Percentiles rank a stretch among this genome's conserved stretches.
These are phyloP conservation scores for Fraxinus floribunda DNA, from an alignment of 305 asterid genomes.

Conservation along the genomic window DNA sequence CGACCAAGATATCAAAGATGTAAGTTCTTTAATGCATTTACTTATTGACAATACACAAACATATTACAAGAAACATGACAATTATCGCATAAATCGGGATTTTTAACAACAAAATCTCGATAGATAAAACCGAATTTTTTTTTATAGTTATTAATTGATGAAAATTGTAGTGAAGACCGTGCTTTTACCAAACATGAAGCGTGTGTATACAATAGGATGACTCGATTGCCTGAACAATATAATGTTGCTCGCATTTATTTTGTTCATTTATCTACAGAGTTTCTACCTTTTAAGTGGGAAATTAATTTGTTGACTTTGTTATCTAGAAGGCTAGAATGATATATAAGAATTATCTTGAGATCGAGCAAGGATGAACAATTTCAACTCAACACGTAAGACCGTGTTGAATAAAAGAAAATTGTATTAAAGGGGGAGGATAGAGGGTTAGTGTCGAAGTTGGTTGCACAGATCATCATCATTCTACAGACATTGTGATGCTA, in stretches of 20 bases:
- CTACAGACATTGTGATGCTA: not conserved
- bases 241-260: too few species aligned
- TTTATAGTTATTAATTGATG: not conserved
- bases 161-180: not conserved
- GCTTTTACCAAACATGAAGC: not conserved
- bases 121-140: not conserved
- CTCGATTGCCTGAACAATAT: not conserved
- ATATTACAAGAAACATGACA: not conserved
- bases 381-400: not conserved
- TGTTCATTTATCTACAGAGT: not conserved
- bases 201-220: not conserved
- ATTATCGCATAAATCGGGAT: not conserved
- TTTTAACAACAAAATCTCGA: not conserved
- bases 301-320: not conserved
- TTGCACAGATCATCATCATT: not conserved
- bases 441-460: slow-evolving; percentile 17
- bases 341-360: not conserved
- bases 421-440: not conserved
- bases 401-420: not conserved
- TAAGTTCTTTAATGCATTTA: slow-evolving; percentile 29
- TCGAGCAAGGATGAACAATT: not conserved
- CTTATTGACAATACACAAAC: not conserved
- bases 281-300: not conserved
- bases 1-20: slow-evolving; percentile 54
- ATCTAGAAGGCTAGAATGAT: not conserved